Evolutionary conservation across 2,329 filamentous ascomycete species (phyloP), one percentile per base, ranked within the genome.

Genomic region (Pseudocercospora fijiensis): DNA sequence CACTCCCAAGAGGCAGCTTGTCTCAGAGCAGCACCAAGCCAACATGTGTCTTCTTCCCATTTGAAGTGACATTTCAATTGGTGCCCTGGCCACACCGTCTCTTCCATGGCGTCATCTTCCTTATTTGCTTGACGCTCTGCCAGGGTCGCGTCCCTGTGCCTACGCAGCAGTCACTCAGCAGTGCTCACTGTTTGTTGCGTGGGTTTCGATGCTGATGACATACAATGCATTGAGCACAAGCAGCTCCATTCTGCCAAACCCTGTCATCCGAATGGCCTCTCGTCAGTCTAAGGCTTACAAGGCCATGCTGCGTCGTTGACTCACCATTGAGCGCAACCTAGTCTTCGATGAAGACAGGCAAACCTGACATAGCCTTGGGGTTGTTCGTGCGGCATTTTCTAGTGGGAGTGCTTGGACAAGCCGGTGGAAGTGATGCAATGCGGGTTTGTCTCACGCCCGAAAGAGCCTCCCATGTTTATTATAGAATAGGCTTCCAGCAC

Each of bases 191-290:
- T 37, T n/a, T n/a, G 13, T 37, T n/a, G 5, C 13, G 33, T n/a
- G 4, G 6, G 16, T 2, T n/a, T 37, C 13, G 13, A 37, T n/a
- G 16, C 33, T n/a, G 33, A n/a, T 18, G n/a, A 63, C 65, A 3
- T 63, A 70, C 69, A 20, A 72, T 70, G 55, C 67, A 72, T 13
- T 47, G 55, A 6, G 60, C 63, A 55, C 69, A 71, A 49, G 69
- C 67, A 49, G 69, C 65, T 7, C 69, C 69, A 10, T 67, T 71
- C 57, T 71, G 68, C 45, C 56, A 66, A 4, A 69, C 63, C 56
- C 63, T 52, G 49, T 16, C 13, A 37, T 37, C 4, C 3, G 13
- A 37, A 37, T n/a, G 9, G 33, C 13, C 33, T 37, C 13, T 37
- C 13, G 13, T 37, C 33, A 37, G 33, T 37, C 33, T 37, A 11